Percentiles rank a stretch among this genome's conserved stretches.
Evolutionary conservation across 108 stramenopile species (phyloP).

Genomic region (Skeletonema menzelii): DNA sequence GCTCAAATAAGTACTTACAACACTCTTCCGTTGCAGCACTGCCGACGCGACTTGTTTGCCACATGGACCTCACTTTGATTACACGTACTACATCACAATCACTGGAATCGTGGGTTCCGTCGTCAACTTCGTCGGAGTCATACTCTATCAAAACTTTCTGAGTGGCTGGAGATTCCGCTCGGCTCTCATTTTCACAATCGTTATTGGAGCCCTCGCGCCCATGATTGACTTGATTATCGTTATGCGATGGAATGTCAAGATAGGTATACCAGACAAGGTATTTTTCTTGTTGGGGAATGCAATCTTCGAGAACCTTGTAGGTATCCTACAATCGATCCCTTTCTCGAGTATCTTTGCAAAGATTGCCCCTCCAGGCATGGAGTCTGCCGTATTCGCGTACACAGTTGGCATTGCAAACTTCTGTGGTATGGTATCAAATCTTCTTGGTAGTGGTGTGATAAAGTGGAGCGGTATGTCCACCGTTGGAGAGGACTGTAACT

Average conservation of each 20-base stretch:
- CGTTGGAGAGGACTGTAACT: conserved; percentile 47
- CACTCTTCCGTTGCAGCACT: neutral
- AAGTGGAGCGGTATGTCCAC: conserved; percentile 47
- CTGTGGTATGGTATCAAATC: conserved; percentile 35
- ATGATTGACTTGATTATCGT: conserved; percentile 47
- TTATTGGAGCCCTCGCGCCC: conserved; percentile 37
- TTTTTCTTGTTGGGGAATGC: conserved; percentile 48
- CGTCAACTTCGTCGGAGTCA: conserved; percentile 35
- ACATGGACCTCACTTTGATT: conserved; percentile 37
- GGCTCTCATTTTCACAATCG: conserved; percentile 45
- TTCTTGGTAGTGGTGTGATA: conserved; percentile 45
- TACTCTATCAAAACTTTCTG: conserved; percentile 40
- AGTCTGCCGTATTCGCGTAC: conserved; percentile 49
- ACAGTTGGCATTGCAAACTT: conserved; percentile 48
- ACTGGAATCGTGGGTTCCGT: conserved; percentile 45
- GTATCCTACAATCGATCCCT: conserved; percentile 23
- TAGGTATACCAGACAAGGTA: conserved; percentile 45
- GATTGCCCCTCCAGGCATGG: conserved; percentile 44
- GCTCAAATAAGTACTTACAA: neutral
- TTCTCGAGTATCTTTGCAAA: conserved; percentile 39
- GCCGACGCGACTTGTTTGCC: neutral
- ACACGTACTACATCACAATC: conserved; percentile 50
- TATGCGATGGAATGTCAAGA: conserved; percentile 41
- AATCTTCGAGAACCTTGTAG: conserved; percentile 39
- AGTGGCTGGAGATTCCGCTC: conserved; percentile 39